Conservation (phyloP, 75 land plant genomes). For the Ceratopteris richardii region DNA sequence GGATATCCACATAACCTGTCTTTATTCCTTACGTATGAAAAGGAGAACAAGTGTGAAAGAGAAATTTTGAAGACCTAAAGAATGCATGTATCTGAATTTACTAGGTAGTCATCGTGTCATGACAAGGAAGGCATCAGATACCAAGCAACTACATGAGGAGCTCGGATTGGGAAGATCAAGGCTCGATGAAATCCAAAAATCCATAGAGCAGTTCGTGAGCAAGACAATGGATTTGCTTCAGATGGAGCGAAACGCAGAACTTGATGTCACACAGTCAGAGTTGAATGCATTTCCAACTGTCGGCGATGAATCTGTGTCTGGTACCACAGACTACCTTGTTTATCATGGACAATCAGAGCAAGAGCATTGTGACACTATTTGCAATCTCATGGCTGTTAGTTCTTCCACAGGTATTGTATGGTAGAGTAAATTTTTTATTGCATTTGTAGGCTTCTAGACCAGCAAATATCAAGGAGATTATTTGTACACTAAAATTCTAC, state of each 20-base stretch:
- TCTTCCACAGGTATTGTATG: constrained; percentile 58
- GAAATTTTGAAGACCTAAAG: too few species aligned
- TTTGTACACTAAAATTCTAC: too few species aligned
- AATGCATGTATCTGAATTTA: neutral
- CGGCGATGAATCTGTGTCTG: constrained; percentile 16
- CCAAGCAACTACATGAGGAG: constrained; percentile 40
- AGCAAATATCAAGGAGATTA: too few species aligned
- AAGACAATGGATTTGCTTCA: constrained; percentile 53
- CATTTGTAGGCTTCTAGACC: too few species aligned
- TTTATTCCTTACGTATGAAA: neutral
- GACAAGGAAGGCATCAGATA: constrained; percentile 31
- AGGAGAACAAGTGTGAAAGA: neutral
- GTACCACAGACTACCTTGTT: constrained; percentile 40
- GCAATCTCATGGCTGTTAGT: constrained; percentile 62
- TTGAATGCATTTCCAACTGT: constrained; percentile 52
- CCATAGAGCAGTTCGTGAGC: constrained; percentile 58
- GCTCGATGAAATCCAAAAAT: constrained; percentile 41
- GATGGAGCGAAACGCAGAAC: constrained; percentile 71
- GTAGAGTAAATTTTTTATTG: too few species aligned
- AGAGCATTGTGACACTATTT: constrained; percentile 77
- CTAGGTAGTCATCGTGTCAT: constrained; percentile 50
- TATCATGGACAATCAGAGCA: constrained; percentile 57
- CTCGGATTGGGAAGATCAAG: constrained; percentile 49
- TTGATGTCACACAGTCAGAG: constrained; percentile 75
- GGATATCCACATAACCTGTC: neutral